phyloP scores from a whole-genome alignment of 1,284 basidiomycete genomes.

The Cryptococcus maquisensis region DNA sequence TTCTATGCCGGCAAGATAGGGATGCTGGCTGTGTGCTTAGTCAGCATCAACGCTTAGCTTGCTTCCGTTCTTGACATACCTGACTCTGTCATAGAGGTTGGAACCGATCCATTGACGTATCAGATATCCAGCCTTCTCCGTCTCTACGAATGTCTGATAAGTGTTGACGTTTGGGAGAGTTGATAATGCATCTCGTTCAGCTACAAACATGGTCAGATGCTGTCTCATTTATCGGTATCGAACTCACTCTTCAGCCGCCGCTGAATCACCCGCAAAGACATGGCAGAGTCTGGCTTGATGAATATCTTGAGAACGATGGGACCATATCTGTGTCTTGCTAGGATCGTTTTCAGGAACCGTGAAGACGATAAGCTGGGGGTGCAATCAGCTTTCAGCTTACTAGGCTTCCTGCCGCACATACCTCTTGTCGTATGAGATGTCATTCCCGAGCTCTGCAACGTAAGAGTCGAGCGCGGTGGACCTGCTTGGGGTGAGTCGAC shows the following conservation, averaged over 20 bases:
- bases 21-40: slow-evolving; percentile 85
- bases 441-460: slow-evolving; percentile 76
- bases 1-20: slow-evolving; percentile 84
- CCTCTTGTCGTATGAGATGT: slow-evolving; percentile 88
- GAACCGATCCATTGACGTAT: slow-evolving; percentile 92
- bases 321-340: slow-evolving; percentile 67
- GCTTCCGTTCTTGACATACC: slow-evolving; percentile 55
- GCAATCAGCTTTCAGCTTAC: no score
- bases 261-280: slow-evolving; percentile 64
- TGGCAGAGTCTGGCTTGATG: slow-evolving; percentile 70
- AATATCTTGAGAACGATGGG: slow-evolving; percentile 75
- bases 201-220: slow-evolving; percentile 45
- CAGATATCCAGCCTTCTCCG: slow-evolving; percentile 92
- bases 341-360: slow-evolving; percentile 89
- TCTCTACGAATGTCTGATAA: slow-evolving; percentile 88
- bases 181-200: slow-evolving; percentile 74
- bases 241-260: slow-evolving; percentile 63
- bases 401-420: slow-evolving; percentile 43
- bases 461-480: slow-evolving; percentile 79
- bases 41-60: neutral
- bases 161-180: slow-evolving; percentile 86
- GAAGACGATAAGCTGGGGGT: slow-evolving; percentile 63
- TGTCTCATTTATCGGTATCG: neutral
- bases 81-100: slow-evolving; percentile 95
- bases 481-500: slow-evolving; percentile 17